Percentiles rank a stretch among this genome's conserved stretches.
phyloP scores from a whole-genome alignment of 371 early-diverging fungal genomes.

The Lichtheimia hyalospora region DNA sequence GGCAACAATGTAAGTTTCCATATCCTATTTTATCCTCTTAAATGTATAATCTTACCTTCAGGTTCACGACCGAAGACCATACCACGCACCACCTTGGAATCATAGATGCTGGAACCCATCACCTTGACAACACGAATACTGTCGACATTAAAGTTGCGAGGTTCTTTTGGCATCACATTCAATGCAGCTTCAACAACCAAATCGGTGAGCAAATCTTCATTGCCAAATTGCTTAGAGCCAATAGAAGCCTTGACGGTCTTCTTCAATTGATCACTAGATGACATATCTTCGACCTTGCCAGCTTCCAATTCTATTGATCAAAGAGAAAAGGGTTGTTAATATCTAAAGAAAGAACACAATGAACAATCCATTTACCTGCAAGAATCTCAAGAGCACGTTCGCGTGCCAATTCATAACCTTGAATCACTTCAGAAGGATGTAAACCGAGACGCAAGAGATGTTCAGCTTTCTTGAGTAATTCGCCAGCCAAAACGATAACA shows the following conservation, averaged over 20 bases:
- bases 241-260: slow-evolving; percentile 80
- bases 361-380: slow-evolving; percentile 55
- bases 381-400: slow-evolving; percentile 83
- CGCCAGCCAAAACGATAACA: slow-evolving; percentile 93
- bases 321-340: background rate
- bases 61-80: slow-evolving; percentile 99
- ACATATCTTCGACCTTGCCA: slow-evolving; percentile 62
- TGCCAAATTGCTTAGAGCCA: slow-evolving; percentile 93
- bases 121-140: slow-evolving; percentile 97
- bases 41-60: slow-evolving; percentile 60
- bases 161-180: slow-evolving; percentile 89
- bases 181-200: slow-evolving; percentile 88
- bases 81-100: slow-evolving; percentile 92
- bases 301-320: slow-evolving; percentile 60
- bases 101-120: slow-evolving; percentile 90
- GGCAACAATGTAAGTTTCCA: background rate
- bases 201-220: slow-evolving; percentile 83
- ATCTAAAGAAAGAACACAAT: background rate
- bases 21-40: background rate
- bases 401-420: slow-evolving; percentile 90
- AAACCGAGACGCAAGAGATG: slow-evolving; percentile 91
- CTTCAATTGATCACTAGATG: slow-evolving; percentile 56
- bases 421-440: slow-evolving; percentile 91
- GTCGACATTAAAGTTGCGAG: slow-evolving; percentile 91
- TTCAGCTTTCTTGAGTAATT: slow-evolving; percentile 93